phyloP scores from a whole-genome alignment of 2,329 filamentous ascomycete genomes.

The Dryadomyces sulphureus region DNA sequence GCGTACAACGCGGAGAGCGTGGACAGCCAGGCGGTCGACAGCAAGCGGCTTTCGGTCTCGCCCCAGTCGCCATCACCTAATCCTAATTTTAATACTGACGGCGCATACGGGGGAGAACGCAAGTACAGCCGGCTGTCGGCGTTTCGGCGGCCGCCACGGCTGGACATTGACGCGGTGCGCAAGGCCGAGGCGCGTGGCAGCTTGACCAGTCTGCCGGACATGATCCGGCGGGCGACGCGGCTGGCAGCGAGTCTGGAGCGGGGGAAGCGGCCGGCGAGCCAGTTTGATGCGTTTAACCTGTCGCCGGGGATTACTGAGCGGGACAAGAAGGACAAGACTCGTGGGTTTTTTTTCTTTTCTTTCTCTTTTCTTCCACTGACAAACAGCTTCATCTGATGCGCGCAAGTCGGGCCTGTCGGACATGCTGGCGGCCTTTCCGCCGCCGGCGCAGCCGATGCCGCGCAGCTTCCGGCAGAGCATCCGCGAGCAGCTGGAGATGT shows the following conservation, averaged over 20 bases:
- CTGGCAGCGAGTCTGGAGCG: constrained; percentile 79
- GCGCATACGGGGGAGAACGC: constrained; percentile 3
- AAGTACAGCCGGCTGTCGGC: constrained; percentile 35
- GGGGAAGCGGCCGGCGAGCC: constrained; percentile 51
- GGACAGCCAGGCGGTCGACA: constrained; percentile 22
- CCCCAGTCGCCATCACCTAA: constrained; percentile 13
- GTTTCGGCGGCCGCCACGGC: constrained; percentile 50
- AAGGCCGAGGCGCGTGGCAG: constrained; percentile 75
- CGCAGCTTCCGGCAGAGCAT: constrained; percentile 29
- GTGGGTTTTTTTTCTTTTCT: constrained; percentile 16
- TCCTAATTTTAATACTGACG: constrained; percentile 2
- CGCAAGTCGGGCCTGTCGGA: constrained; percentile 42
- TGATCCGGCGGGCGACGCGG: constrained; percentile 77
- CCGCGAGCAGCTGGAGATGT: constrained; percentile 32
- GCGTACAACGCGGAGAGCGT: constrained; percentile 35
- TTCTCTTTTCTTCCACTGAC: neutral
- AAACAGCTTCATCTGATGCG: constrained; percentile 23
- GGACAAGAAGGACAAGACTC: constrained; percentile 23
- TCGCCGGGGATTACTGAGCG: constrained; percentile 24
- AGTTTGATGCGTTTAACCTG: constrained; percentile 36
- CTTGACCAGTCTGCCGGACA: constrained; percentile 78
- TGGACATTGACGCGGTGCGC: constrained; percentile 71
- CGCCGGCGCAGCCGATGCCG: constrained; percentile 35
- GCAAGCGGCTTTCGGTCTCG: constrained; percentile 10
- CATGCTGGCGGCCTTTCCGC: constrained; percentile 51